Conservation (phyloP, 2,329 filamentous ascomycete species). For the Fusarium vanettenii region DNA sequence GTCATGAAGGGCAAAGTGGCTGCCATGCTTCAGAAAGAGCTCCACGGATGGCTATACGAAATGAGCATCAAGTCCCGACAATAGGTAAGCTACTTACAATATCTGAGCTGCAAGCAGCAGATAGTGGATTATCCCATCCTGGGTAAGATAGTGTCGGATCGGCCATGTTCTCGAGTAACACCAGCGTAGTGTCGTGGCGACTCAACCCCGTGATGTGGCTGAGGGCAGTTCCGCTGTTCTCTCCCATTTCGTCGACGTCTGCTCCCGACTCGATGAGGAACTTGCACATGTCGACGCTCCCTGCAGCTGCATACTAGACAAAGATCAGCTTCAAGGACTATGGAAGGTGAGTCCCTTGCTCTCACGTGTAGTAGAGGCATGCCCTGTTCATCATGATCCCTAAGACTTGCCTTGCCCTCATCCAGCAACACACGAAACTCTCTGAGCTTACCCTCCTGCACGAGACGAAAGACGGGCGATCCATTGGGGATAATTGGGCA, state of each 20-base stretch:
- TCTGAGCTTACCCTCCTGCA: not conserved
- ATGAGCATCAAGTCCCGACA: not conserved
- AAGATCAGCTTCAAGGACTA: not conserved
- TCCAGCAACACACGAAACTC: conserved; percentile 1
- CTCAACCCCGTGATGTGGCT: conserved; percentile 2
- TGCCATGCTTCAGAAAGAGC: conserved; percentile 2
- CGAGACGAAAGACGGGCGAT: not conserved
- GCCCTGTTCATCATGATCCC: conserved; percentile 24
- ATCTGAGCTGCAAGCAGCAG: conserved; percentile 6
- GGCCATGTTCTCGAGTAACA: conserved; percentile 22
- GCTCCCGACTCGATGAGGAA: conserved; percentile 25
- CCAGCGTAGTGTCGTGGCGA: conserved; percentile 5
- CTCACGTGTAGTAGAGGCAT: conserved; percentile 24
- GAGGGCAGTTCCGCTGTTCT: conserved; percentile 9
- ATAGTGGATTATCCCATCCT: conserved; percentile 11
- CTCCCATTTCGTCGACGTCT: conserved; percentile 26
- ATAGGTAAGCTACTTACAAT: not conserved
- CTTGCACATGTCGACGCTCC: conserved; percentile 15
- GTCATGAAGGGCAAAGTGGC: conserved; percentile 1
- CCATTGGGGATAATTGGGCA: conserved; percentile 16
- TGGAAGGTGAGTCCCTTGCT: no score
- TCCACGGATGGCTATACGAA: not conserved
- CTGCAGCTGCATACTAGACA: conserved; percentile 12
- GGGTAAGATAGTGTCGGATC: conserved; percentile 12
- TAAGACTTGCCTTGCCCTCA: conserved; percentile 12